Evolutionary conservation across 78 protist genomes (phyloP), one percentile per base, ranked within the genome.

Genomic region (Pigoraptor vietnamica): DNA sequence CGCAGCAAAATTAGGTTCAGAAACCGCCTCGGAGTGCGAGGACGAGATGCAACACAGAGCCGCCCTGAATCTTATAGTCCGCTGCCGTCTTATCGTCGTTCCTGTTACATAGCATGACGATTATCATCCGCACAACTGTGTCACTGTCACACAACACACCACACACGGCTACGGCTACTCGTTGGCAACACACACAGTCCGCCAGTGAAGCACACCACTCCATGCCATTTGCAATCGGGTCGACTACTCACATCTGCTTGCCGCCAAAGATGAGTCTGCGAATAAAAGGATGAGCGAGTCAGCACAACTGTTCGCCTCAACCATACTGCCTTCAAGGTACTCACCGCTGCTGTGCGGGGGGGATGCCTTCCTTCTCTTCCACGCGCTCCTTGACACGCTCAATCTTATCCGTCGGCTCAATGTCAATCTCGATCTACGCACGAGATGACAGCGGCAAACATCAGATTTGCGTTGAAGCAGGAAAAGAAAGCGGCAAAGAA

Each of bases 331-430:
- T 25, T 25, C 10, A 82, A 82, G 87, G 87, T 23, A n/a, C 38
- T 81, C 88, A 79, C n/a, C 98, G 96, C 91, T 97, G 98, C 90
- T 97, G 98, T 29, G 94, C 89, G 1, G 98, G 98, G 25, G 98
- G 97, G 89, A 97, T 95, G 88, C 98, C 98, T 55, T 97, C 98
- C 93, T 95, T 95, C 94, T 97, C 98, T 81, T 95, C 98, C 29
- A 96, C 95, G 38, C 97, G 93, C 93, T 96, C 98, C 94, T 96
- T 96, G 91, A 96, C 91, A 39, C 96, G 86, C 93, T 94, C 95
- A 39, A 96, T 37, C 86, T 92, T 91, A 86, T 96, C 98, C 33
- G 94, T 91, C 88, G 96, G 93, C 82, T 96, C 98, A 81, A 96
- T 95, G 90, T 96, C 96, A 32, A 96, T 92, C 89, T 96, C 98